phyloP scores from a whole-genome alignment of 768 basidiomycete genomes.

The Daedaleopsis sinensis region DNA sequence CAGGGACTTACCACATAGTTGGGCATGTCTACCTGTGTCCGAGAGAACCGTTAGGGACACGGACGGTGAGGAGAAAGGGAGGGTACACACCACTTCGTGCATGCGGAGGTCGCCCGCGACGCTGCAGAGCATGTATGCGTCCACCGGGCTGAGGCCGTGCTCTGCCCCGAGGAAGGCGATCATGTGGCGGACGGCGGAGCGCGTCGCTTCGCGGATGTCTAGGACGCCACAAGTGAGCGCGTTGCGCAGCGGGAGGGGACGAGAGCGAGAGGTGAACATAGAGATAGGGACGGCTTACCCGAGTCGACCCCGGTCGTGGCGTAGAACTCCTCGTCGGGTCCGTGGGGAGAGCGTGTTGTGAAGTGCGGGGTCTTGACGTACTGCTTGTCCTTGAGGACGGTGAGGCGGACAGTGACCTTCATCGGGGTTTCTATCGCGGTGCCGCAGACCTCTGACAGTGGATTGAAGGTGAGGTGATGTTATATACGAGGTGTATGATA shows the following conservation, averaged over 20 bases:
- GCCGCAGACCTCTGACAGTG: too few species aligned
- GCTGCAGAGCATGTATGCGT: constrained; percentile 65
- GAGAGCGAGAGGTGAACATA: too few species aligned
- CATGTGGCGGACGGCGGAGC: constrained; percentile 61
- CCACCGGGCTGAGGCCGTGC: constrained; percentile 45
- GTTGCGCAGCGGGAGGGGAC: too few species aligned
- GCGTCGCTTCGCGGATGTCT: constrained; percentile 58
- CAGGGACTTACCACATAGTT: too few species aligned
- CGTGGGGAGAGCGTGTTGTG: constrained; percentile 33
- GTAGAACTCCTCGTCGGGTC: constrained; percentile 48
- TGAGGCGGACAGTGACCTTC: constrained; percentile 55
- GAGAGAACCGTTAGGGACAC: neutral
- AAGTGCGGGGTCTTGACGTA: constrained; percentile 65
- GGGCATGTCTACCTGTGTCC: constrained; percentile 61
- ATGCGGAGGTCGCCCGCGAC: constrained; percentile 60
- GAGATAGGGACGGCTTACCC: constrained; percentile 29
- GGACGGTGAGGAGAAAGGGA: neutral
- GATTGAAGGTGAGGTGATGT: too few species aligned
- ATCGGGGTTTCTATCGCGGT: constrained; percentile 69
- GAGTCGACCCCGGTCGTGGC: constrained; percentile 60
- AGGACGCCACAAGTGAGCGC: neutral
- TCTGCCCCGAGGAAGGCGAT: constrained; percentile 51
- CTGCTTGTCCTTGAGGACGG: constrained; percentile 56
- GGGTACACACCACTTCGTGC: constrained; percentile 56
- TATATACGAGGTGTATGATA: neutral